These are phyloP conservation scores for Penicillium sp. DNA, from an alignment of 2,329 filamentous ascomycete genomes.

Conservation along the genomic window DNA sequence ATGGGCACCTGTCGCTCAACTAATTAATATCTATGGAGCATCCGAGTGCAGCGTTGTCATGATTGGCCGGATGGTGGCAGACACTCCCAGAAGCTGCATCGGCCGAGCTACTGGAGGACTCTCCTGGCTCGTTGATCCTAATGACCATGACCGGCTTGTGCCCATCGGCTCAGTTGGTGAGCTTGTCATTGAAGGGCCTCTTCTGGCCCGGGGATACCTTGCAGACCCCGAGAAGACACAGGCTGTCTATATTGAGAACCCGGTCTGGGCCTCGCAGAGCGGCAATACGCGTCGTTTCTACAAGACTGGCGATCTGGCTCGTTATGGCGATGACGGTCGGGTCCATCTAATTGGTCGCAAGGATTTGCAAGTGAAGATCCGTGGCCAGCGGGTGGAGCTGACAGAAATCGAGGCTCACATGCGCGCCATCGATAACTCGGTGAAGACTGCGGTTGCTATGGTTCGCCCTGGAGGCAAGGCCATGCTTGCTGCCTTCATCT, in stretches of 20 bases:
- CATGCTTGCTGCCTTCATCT: constrained; percentile 18
- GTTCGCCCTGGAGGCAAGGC: constrained; percentile 9
- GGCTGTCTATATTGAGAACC: constrained; percentile 26
- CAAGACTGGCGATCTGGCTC: constrained; percentile 32
- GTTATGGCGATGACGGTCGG: constrained; percentile 26
- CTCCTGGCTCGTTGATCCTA: constrained; percentile 31
- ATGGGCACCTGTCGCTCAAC: constrained; percentile 29
- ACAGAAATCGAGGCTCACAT: constrained; percentile 44
- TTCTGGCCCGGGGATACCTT: constrained; percentile 44
- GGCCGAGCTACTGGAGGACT: constrained; percentile 22
- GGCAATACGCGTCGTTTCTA: constrained; percentile 23
- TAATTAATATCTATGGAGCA: constrained; percentile 41
- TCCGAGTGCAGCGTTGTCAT: constrained; percentile 32
- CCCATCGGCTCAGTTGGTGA: constrained; percentile 37
- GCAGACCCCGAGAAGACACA: constrained; percentile 29
- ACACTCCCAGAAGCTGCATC: constrained; percentile 15
- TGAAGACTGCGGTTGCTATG: constrained; percentile 48
- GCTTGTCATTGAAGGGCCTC: constrained; percentile 44
- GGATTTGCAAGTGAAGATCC: constrained; percentile 62
- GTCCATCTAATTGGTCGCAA: constrained; percentile 52
- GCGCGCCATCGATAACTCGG: constrained; percentile 32
- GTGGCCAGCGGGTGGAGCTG: constrained; percentile 62
- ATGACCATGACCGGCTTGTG: constrained; percentile 30
- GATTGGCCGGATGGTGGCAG: constrained; percentile 11
- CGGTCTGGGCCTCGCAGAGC: constrained; percentile 23